A percentile compares a stretch with the other conserved stretches of the same genome.
Evolutionary conservation across 768 basidiomycete genomes (phyloP).

Genomic region (Phlebiopsis gigantea): DNA sequence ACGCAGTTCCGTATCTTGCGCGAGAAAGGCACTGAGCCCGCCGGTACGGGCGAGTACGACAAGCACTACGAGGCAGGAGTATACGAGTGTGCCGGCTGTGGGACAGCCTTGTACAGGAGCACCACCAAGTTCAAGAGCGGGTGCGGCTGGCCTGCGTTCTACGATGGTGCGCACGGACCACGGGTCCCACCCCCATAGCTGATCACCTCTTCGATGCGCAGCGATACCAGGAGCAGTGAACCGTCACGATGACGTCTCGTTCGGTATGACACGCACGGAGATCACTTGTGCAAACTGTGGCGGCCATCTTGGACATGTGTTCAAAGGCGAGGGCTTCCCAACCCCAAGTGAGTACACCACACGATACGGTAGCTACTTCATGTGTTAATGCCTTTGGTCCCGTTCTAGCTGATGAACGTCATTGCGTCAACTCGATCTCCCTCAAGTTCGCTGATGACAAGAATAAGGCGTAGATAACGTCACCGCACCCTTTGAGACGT

Average conservation of each 20-base stretch:
- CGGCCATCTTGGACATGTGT: conserved; percentile 92
- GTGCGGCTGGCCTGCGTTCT: conserved; percentile 98
- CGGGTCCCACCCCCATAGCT: no score
- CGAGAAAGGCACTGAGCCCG: conserved; percentile 79
- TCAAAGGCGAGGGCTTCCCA: conserved; percentile 82
- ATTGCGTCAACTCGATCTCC: conserved; percentile 88
- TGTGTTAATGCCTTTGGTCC: neutral
- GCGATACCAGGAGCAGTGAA: conserved; percentile 87
- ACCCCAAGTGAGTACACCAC: conserved; percentile 62
- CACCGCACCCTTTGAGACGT: neutral
- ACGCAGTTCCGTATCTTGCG: conserved; percentile 79
- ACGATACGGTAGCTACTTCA: neutral
- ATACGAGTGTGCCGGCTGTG: conserved; percentile 77
- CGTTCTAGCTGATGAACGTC: conserved; percentile 69
- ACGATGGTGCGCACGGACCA: conserved; percentile 68
- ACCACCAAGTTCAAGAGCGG: conserved; percentile 89
- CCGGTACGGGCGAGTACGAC: conserved; percentile 79
- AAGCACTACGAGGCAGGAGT: conserved; percentile 60
- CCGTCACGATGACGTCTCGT: conserved; percentile 64
- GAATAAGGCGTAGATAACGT: conserved; percentile 12
- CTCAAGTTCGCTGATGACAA: conserved; percentile 64
- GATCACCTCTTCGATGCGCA: conserved; percentile 25
- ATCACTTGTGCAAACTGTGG: conserved; percentile 89
- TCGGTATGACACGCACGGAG: conserved; percentile 72
- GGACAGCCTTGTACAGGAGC: conserved; percentile 81